These are phyloP conservation scores for Tubosaeta sp. DNA, from an alignment of 768 basidiomycete species.

Conservation along the genomic window DNA sequence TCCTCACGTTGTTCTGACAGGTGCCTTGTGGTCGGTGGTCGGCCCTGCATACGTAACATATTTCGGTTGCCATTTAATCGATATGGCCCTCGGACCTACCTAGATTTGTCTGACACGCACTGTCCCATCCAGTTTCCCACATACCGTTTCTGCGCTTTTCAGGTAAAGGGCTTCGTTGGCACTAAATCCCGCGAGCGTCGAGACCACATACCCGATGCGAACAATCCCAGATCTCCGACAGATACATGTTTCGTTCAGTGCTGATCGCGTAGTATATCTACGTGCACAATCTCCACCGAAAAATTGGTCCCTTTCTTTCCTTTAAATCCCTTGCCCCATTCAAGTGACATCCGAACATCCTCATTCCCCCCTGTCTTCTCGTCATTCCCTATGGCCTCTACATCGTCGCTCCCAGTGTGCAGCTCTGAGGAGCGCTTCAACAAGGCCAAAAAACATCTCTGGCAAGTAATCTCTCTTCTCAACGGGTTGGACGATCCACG, in stretches of 20 bases:
- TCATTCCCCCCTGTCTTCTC: constrained; percentile 21
- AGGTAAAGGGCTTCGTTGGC: constrained; percentile 32
- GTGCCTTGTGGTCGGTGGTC: constrained; percentile 31
- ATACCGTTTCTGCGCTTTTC: constrained; percentile 28
- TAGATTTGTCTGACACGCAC: constrained; percentile 28
- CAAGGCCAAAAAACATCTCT: constrained; percentile 35
- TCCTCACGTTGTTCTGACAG: constrained; percentile 30
- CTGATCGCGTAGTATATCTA: constrained; percentile 40
- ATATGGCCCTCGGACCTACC: constrained; percentile 37
- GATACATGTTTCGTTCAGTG: constrained; percentile 33
- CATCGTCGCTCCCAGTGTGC: constrained; percentile 12
- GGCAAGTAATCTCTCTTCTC: constrained; percentile 25
- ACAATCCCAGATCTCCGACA: constrained; percentile 36
- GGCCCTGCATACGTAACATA: constrained; percentile 31
- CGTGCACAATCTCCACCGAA: constrained; percentile 35
- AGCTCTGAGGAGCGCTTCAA: constrained; percentile 31
- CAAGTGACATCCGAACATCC: constrained; percentile 22
- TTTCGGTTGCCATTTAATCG: constrained; percentile 36
- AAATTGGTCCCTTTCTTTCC: constrained; percentile 23
- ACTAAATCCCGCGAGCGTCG: constrained; percentile 35
- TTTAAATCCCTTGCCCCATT: constrained; percentile 29
- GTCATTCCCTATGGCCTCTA: constrained; percentile 22
- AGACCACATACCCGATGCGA: constrained; percentile 33
- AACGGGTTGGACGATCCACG: constrained; percentile 5
- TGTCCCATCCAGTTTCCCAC: constrained; percentile 31